Evolutionary conservation across 2,329 filamentous ascomycete genomes (phyloP), one percentile per base, ranked within the genome.

Genomic region (Colletotrichum sp.): DNA sequence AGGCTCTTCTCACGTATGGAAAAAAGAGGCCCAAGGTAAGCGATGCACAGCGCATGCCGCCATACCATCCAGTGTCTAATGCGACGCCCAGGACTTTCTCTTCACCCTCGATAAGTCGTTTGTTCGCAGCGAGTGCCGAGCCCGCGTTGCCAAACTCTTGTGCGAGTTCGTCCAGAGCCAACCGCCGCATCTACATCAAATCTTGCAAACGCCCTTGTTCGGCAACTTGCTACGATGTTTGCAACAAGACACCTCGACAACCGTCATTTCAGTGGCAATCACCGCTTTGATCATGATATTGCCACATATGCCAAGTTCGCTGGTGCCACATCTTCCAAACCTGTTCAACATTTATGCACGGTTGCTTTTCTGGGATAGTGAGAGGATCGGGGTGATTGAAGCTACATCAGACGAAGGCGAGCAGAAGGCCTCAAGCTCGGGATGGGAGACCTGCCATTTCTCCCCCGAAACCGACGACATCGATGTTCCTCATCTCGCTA

Each of bases 261-360:
- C 93, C 1, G 91, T 94, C 5, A 89, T 96, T n/a, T 94, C 94
- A 2, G 86, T 95, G 59, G 94, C 94, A 2, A 86, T 97, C 68
- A 94, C 94, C 6, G 91, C 92, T 9, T 84, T 97, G 75, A 93
- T 95, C 78, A 97, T 97, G 95, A 91, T 96, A 32, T 84, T 97
- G 66, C 95, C 95, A 3, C 94, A 96, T 81, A 95, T 96, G 83
- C 95, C 95, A 1, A 93, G 91, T 79, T 93, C 93, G 4, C 85
- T 96, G 16, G 91, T 92, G 3, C 89, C 91, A 1, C 90, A 93
- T 81, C 88, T 97, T 8, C 93, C 94, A 34, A 91, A 92, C 24
- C 86, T 97, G 22, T 97, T 96, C 88, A 93, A 96, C 77, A 93
- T 97, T 68, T 97, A 97, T 82, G 94, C 93, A 71, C 89, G 95